These are phyloP conservation scores for Poa pratensis DNA, from an alignment of 176 grass and related monocot species.

Conservation along the genomic window DNA sequence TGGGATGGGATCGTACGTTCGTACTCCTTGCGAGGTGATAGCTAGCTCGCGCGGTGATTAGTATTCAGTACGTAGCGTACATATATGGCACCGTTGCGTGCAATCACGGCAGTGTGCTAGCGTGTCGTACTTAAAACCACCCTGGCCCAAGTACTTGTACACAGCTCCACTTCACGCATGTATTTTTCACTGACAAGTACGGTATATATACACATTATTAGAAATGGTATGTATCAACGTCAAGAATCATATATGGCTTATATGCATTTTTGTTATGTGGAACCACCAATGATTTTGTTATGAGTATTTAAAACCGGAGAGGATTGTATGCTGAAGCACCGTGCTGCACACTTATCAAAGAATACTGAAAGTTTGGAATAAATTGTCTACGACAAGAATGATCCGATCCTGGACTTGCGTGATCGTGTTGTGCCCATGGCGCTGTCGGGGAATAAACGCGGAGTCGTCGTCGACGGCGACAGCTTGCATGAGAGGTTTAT, in stretches of 20 bases:
- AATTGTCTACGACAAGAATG: background rate
- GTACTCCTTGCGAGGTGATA: too few species aligned
- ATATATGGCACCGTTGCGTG: background rate
- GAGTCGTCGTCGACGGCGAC: background rate
- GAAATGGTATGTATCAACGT: background rate
- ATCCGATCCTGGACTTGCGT: background rate
- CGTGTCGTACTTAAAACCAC: too few species aligned
- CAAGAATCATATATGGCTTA: background rate
- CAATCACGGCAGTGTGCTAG: background rate
- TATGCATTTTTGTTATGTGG: background rate
- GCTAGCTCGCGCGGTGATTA: background rate
- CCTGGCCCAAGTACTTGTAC: background rate
- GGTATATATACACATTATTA: background rate
- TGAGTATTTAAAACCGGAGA: background rate
- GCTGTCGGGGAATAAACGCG: conserved; percentile 3
- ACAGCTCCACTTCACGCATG: background rate
- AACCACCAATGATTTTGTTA: background rate
- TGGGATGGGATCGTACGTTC: too few species aligned
- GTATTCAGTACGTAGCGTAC: background rate
- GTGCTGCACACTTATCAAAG: background rate
- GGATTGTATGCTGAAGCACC: background rate
- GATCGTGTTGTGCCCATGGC: background rate
- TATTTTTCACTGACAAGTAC: background rate
- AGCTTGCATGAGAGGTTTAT: background rate
- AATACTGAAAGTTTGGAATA: background rate